phyloP scores from a whole-genome alignment of 352 stramenopile species.

The Elongisporangium anandrum region DNA sequence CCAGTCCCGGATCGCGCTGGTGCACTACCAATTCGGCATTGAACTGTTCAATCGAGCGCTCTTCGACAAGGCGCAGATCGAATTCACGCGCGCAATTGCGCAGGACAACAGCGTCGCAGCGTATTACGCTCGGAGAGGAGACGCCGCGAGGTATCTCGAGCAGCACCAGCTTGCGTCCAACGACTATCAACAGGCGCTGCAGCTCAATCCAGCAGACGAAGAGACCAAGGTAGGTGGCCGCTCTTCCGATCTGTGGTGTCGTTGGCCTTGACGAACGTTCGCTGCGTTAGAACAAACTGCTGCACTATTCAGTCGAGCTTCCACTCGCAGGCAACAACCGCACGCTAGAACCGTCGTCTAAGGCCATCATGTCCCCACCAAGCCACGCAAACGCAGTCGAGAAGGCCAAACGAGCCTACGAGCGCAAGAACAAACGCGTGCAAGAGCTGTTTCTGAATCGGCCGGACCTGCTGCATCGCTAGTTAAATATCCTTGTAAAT shows the following conservation, averaged over 20 bases:
- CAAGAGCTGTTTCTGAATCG: constrained; percentile 54
- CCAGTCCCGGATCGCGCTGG: constrained; percentile 54
- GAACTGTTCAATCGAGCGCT: constrained; percentile 69
- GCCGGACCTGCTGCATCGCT: constrained; percentile 27
- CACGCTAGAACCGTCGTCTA: background rate
- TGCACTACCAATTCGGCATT: constrained; percentile 82
- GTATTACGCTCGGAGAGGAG: constrained; percentile 70
- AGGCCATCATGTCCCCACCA: constrained; percentile 1
- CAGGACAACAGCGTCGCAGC: constrained; percentile 44
- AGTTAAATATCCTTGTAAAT: constrained; percentile 79
- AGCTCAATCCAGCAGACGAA: constrained; percentile 49
- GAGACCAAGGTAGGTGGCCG: constrained; percentile 38
- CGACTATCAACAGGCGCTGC: constrained; percentile 46
- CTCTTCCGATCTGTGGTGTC: background rate
- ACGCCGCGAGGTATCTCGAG: constrained; percentile 71
- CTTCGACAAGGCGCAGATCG: constrained; percentile 75
- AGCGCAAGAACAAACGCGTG: constrained; percentile 51
- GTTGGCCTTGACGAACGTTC: background rate
- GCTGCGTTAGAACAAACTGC: constrained; percentile 41
- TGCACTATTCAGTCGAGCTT: constrained; percentile 38
- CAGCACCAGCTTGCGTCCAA: constrained; percentile 48
- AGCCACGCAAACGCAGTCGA: constrained; percentile 14
- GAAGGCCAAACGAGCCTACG: constrained; percentile 33
- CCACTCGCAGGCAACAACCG: constrained; percentile 12
- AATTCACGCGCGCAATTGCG: constrained; percentile 55